A percentile compares a stretch with the other conserved stretches of the same genome.
Evolutionary conservation across 441 rosid species (phyloP).

Genomic region (Gossypium trilobum): DNA sequence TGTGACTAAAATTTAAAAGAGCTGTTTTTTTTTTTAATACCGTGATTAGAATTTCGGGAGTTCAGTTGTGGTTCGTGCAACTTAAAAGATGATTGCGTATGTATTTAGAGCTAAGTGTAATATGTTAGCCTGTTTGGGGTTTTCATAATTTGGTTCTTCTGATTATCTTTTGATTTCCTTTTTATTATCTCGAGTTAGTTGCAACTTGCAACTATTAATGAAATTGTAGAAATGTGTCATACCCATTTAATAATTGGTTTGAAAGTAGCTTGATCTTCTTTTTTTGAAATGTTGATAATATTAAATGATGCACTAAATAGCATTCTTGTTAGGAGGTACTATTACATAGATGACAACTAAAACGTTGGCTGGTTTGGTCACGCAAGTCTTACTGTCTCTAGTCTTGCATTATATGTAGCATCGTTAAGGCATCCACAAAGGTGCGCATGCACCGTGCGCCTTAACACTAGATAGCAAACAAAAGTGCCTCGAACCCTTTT

Average conservation of each 20-base stretch:
- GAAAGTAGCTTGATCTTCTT: neutral
- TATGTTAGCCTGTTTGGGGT: neutral
- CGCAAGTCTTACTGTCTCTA: too few species aligned
- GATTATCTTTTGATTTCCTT: neutral
- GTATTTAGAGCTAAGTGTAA: neutral
- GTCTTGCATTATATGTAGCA: too few species aligned
- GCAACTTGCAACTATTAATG: neutral
- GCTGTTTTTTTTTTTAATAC: slow-evolving; percentile 6
- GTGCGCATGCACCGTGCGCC: too few species aligned
- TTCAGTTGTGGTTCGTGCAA: neutral
- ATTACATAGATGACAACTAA: too few species aligned
- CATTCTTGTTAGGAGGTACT: too few species aligned
- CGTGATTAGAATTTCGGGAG: slow-evolving; percentile 4
- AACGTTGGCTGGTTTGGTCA: too few species aligned
- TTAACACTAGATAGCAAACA: too few species aligned
- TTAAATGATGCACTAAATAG: neutral
- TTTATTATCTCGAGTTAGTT: neutral
- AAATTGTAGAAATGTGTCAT: neutral
- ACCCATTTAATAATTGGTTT: neutral
- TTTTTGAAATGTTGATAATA: neutral
- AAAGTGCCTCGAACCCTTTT: too few species aligned
- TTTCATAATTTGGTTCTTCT: neutral
- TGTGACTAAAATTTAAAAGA: neutral
- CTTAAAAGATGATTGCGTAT: neutral
- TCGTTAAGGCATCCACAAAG: too few species aligned